These are phyloP conservation scores for Rubroshorea leprosula DNA, from an alignment of 345 rosid species.

Conservation along the genomic window DNA sequence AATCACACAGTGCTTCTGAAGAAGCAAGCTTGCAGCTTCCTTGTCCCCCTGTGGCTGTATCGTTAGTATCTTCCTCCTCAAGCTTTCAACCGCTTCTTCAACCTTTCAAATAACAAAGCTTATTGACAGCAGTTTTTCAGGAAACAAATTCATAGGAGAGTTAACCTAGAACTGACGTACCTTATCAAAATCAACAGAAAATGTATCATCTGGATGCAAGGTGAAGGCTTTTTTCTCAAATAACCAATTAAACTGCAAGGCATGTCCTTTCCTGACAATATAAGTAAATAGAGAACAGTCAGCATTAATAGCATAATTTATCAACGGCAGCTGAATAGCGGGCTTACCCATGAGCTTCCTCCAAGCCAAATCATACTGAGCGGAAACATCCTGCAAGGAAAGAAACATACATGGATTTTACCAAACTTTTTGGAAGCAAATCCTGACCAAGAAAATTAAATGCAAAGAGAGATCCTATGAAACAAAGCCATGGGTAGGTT, in stretches of 20 bases:
- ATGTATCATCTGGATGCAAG: constrained; percentile 52
- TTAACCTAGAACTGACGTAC: constrained; percentile 25
- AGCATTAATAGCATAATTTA: neutral
- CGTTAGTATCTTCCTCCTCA: constrained; percentile 71
- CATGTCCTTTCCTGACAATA: constrained; percentile 79
- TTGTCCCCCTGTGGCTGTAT: constrained; percentile 80
- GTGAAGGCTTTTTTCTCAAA: constrained; percentile 73
- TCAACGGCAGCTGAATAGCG: constrained; percentile 12
- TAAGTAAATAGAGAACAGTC: constrained; percentile 12
- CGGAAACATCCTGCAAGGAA: constrained; percentile 92
- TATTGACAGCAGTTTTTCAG: neutral
- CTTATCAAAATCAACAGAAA: constrained; percentile 74
- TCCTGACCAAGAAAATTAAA: constrained; percentile 31
- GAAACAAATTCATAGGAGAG: neutral
- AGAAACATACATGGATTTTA: constrained; percentile 78
- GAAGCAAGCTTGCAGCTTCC: constrained; percentile 53
- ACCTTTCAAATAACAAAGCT: constrained; percentile 35
- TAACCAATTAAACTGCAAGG: constrained; percentile 84
- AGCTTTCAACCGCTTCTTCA: constrained; percentile 69
- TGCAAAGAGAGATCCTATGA: neutral
- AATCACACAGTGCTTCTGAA: constrained; percentile 51
- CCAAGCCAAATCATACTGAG: constrained; percentile 82
- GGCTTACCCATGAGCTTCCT: constrained; percentile 87
- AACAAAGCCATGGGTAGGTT: neutral
- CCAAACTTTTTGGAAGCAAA: constrained; percentile 55